These are phyloP conservation scores for Davidsoniella neocaledoniae DNA, from an alignment of 2,329 filamentous ascomycete genomes.

Conservation along the genomic window DNA sequence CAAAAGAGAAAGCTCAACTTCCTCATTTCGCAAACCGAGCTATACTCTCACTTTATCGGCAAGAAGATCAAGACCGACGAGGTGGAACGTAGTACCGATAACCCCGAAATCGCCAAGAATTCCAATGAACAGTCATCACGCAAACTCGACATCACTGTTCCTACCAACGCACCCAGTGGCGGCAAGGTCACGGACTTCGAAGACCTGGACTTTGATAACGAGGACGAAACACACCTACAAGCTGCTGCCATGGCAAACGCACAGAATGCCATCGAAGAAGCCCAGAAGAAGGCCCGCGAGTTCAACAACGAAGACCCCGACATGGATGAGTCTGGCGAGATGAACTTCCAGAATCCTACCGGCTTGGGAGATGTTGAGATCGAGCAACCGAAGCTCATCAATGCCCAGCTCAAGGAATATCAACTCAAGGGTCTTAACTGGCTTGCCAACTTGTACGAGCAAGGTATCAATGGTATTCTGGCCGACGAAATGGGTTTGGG, in stretches of 20 bases:
- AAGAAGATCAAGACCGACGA: constrained; percentile 98
- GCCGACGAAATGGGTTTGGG: constrained; percentile 99
- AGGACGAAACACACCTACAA: constrained; percentile 68
- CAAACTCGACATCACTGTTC: constrained; percentile 33
- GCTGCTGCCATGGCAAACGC: constrained; percentile 88
- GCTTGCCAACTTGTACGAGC: constrained; percentile 97
- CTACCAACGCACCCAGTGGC: constrained; percentile 32
- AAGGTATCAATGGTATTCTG: constrained; percentile 97
- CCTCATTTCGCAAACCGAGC: constrained; percentile 93
- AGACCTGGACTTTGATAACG: constrained; percentile 86
- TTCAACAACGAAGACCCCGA: constrained; percentile 65
- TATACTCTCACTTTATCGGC: constrained; percentile 98
- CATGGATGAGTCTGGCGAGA: constrained; percentile 82
- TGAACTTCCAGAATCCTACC: constrained; percentile 99
- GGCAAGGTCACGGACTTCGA: constrained; percentile 84
- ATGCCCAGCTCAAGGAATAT: constrained; percentile 92
- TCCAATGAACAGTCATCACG: constrained; percentile 27
- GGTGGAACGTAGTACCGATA: constrained; percentile 77
- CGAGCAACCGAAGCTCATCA: constrained; percentile 83
- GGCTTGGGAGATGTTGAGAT: constrained; percentile 89
- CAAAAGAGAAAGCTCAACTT: constrained; percentile 99
- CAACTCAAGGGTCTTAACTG: constrained; percentile 98
- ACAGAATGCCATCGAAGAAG: constrained; percentile 86
- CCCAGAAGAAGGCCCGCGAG: constrained; percentile 77
- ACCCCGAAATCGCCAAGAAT: constrained; percentile 49